phyloP scores from a whole-genome alignment of 2,329 filamentous ascomycete species.

The Boeremia lycopersici region DNA sequence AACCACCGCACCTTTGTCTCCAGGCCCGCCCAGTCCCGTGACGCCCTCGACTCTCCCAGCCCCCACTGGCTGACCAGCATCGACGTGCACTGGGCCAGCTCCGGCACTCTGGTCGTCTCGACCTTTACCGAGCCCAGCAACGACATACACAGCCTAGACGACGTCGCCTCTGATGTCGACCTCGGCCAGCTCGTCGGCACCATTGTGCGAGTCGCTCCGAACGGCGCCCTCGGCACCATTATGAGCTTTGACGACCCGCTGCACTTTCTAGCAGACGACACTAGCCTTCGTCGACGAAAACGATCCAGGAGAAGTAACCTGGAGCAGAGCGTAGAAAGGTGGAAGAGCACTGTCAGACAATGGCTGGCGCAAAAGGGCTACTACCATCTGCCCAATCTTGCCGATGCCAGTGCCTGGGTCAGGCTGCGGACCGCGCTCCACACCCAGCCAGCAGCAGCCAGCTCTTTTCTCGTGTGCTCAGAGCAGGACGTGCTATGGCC shows the following conservation, averaged over 20 bases:
- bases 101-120: conserved; percentile 42
- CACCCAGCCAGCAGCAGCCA: conserved; percentile 16
- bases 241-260: conserved; percentile 40
- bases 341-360: conserved; percentile 41
- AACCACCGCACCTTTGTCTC: conserved; percentile 48
- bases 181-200: conserved; percentile 29
- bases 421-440: conserved; percentile 34
- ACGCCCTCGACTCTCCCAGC: conserved; percentile 6
- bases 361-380: conserved; percentile 47
- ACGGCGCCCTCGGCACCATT: conserved; percentile 39
- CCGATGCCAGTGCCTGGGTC: conserved; percentile 38
- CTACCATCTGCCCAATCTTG: conserved; percentile 34
- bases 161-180: conserved; percentile 18
- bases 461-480: conserved; percentile 15
- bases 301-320: conserved; percentile 28
- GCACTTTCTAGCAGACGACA: conserved; percentile 27
- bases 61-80: conserved; percentile 38
- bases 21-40: conserved; percentile 19
- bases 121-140: conserved; percentile 32
- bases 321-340: conserved; percentile 41
- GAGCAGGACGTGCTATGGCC: conserved; percentile 46
- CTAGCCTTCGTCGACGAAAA: conserved; percentile 32
- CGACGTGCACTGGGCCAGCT: conserved; percentile 42
- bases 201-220: conserved; percentile 45
- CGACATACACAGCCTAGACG: conserved; percentile 32